A percentile compares a stretch with the other conserved stretches of the same genome.
Conservation (phyloP, 1,139 yeast genomes). For the Suhomyces maxii region DNA sequence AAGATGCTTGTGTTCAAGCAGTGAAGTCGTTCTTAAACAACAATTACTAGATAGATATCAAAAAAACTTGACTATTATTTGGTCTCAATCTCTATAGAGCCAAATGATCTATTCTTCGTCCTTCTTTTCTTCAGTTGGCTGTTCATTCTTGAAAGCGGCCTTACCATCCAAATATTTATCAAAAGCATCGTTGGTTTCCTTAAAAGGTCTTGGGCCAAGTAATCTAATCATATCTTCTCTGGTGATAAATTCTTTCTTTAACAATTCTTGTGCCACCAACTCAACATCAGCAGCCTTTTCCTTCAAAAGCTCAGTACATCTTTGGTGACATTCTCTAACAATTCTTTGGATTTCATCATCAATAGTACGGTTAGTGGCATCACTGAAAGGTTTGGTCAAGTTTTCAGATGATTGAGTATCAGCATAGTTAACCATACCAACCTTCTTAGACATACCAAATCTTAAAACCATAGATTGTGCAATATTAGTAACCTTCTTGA, state of each 20-base stretch:
- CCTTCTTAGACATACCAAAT: constrained; percentile 84
- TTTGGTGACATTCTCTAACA: constrained; percentile 71
- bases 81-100: background rate
- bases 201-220: constrained; percentile 87
- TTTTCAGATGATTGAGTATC: constrained; percentile 57
- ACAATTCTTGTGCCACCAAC: constrained; percentile 80
- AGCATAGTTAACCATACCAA: constrained; percentile 78
- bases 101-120: constrained; percentile 17
- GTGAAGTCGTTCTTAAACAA: background rate
- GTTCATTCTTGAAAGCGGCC: constrained; percentile 38
- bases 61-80: background rate
- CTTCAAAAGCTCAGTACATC: constrained; percentile 66
- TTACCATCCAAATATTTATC: constrained; percentile 69
- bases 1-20: background rate
- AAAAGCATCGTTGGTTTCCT: constrained; percentile 88
- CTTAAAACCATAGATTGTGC: constrained; percentile 92
- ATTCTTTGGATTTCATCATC: constrained; percentile 84
- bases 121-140: constrained; percentile 26
- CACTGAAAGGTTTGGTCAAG: constrained; percentile 88
- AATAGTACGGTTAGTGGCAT: constrained; percentile 74
- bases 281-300: constrained; percentile 75
- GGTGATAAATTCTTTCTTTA: constrained; percentile 81
- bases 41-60: background rate
- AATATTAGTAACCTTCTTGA: constrained; percentile 92
- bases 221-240: constrained; percentile 88